Base-by-base conservation (phyloP, 179 eudicot genomes). In the Camellia oleifera region DNA sequence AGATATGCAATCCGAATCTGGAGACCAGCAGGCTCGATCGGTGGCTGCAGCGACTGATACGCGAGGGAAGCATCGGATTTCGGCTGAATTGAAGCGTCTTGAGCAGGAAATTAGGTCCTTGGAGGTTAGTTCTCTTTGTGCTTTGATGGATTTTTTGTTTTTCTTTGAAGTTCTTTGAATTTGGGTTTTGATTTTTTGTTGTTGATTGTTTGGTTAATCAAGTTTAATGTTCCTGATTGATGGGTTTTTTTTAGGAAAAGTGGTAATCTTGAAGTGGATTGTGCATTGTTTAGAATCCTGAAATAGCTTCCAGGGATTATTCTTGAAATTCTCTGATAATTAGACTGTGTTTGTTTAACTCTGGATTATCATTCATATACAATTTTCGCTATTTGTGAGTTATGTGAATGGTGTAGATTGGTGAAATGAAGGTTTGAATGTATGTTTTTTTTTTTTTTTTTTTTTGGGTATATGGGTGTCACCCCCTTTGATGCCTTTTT, bases 21-120 rank as follows among this genome's bases (percentile, higher is more conserved):
- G 80, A 81, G 72, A 73, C 72, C 83, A 78, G 26, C 86, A 82
- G 69, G 79, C 56, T 72, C 73, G 48, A 78, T 87, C 89, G 72
- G 81, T 71, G 57, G 81, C 64, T 12, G 80, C 15, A 57, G 79
- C 69, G 61, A 48, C 86, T 20, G 92, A 92, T 80, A 77, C 87
- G 15, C 85, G 91, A 79, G 94, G 97, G 70, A 92, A 91, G 82
- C 97, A 92, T 80, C 88, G 91, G 85, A 86, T 92, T 87, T 80
- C 81, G 57, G 97, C 97, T 56, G 94, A 92, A 66, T 75, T 92
- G 73, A 92, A 89, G 85, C 88, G 90, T n/a, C 90, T 92, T 74
- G 94, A 90, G 77, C 94, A 92, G 82, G 92, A 91, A 81, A 66
- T 88, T 77, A 87, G 84, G 14, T 86, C 85, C 74, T 81, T 92